These are phyloP conservation scores for Podospora comata DNA, from an alignment of 495 filamentous ascomycete genomes.

Conservation along the genomic window DNA sequence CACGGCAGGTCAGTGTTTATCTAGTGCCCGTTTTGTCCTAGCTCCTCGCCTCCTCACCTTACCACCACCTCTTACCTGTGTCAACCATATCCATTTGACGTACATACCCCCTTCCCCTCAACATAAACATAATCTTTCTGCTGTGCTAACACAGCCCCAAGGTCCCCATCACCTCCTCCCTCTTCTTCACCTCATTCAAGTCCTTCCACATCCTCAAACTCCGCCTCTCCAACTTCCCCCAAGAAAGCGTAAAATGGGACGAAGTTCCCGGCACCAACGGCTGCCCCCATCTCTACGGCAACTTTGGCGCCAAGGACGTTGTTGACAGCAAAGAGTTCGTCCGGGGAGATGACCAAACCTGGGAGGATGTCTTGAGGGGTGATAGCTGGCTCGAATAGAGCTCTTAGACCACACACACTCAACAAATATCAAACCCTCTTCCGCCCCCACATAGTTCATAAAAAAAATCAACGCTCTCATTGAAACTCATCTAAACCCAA, in stretches of 20 bases:
- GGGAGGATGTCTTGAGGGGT: slow-evolving; percentile 34
- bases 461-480: too few species aligned
- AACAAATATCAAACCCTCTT: too few species aligned
- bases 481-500: too few species aligned
- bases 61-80: background rate
- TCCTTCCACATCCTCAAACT: slow-evolving; percentile 46
- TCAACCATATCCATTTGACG: background rate
- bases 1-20: slow-evolving; percentile 39
- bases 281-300: slow-evolving; percentile 49
- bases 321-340: slow-evolving; percentile 30
- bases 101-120: background rate
- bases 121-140: too few species aligned
- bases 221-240: slow-evolving; percentile 25
- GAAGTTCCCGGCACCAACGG: slow-evolving; percentile 30
- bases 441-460: too few species aligned
- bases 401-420: too few species aligned
- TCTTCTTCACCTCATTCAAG: slow-evolving; percentile 41
- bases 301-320: slow-evolving; percentile 45
- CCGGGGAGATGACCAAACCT: slow-evolving; percentile 31
- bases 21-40: background rate
- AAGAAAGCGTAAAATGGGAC: slow-evolving; percentile 42
- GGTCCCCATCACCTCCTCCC: slow-evolving; percentile 47
- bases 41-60: slow-evolving; percentile 1
- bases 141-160: slow-evolving; percentile 15
- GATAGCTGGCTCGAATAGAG: slow-evolving; percentile 30